Conservation (phyloP, 805 yeast species). For the Metschnikowia borealis region DNA sequence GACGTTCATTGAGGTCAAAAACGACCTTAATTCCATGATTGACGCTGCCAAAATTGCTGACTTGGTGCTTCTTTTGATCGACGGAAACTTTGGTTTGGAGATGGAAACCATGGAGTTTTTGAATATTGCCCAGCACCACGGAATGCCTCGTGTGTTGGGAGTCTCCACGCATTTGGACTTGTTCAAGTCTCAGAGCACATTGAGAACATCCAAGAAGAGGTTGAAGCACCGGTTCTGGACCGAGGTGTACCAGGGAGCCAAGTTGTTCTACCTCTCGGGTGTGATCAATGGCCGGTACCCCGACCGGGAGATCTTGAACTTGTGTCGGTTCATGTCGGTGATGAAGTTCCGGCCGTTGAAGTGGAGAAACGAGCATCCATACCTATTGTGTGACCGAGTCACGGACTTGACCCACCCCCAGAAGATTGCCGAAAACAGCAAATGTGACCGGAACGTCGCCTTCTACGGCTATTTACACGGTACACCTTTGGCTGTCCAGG, state of each 20-base stretch:
- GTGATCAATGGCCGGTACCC: conserved; percentile 97
- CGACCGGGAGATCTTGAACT: conserved; percentile 88
- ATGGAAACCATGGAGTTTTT: conserved; percentile 99
- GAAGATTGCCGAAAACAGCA: conserved; percentile 68
- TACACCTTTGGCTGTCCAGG: conserved; percentile 65
- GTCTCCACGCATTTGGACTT: conserved; percentile 93
- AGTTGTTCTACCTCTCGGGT: conserved; percentile 88
- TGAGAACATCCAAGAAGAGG: conserved; percentile 86
- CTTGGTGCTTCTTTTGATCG: conserved; percentile 80
- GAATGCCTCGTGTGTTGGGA: conserved; percentile 96
- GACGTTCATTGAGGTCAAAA: conserved; percentile 88
- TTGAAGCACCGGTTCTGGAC: conserved; percentile 97
- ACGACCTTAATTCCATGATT: conserved; percentile 91
- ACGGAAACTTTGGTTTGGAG: conserved; percentile 96
- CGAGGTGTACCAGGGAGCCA: conserved; percentile 97
- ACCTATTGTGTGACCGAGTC: conserved; percentile 82
- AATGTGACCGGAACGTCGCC: conserved; percentile 85
- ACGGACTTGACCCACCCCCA: conserved; percentile 95
- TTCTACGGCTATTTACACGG: conserved; percentile 95
- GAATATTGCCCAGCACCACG: conserved; percentile 95
- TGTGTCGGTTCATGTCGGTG: conserved; percentile 88
- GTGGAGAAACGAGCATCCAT: conserved; percentile 99
- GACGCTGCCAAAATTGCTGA: conserved; percentile 96
- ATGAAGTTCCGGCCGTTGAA: conserved; percentile 99
- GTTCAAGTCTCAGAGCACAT: conserved; percentile 82